These are phyloP conservation scores for thale cress (Arabidopsis thaliana) DNA, from an alignment of 345 rosid species.

Conservation along the genomic window DNA sequence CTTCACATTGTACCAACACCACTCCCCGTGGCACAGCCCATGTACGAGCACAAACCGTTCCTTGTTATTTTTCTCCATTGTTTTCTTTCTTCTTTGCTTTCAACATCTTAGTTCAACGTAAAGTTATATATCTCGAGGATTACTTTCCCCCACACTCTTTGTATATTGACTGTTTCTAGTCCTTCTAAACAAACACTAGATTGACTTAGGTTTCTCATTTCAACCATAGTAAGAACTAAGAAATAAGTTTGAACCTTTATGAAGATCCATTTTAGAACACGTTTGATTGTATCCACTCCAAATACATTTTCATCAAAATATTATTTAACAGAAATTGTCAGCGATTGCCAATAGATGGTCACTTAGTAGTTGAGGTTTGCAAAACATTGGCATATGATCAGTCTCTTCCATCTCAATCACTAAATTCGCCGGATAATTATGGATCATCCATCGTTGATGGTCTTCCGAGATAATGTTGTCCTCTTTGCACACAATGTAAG, in stretches of 20 bases:
- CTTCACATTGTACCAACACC: slow-evolving; percentile 69
- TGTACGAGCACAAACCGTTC: slow-evolving; percentile 59
- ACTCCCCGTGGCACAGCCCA: slow-evolving; percentile 58
- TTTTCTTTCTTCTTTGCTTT: background rate
- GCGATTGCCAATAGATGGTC: slow-evolving; percentile 35
- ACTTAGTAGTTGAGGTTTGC: slow-evolving; percentile 46
- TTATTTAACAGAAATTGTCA: background rate
- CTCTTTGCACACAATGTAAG: slow-evolving; percentile 44
- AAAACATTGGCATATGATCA: slow-evolving; percentile 57
- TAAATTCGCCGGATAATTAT: slow-evolving; percentile 35
- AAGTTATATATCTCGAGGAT: background rate
- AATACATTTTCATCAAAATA: background rate
- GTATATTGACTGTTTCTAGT: background rate
- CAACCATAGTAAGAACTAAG: background rate
- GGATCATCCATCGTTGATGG: slow-evolving; percentile 48
- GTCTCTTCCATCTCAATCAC: slow-evolving; percentile 48
- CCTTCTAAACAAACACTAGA: slow-evolving; percentile 2
- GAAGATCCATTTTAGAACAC: background rate
- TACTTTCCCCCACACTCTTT: background rate
- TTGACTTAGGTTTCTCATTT: slow-evolving; percentile 26
- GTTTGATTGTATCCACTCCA: background rate
- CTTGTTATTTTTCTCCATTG: slow-evolving; percentile 16
- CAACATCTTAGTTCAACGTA: background rate
- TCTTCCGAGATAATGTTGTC: slow-evolving; percentile 41
- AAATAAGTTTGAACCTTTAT: background rate